phyloP scores from a whole-genome alignment of 1,284 basidiomycete species.

The Tetrapyrgos nigripes region DNA sequence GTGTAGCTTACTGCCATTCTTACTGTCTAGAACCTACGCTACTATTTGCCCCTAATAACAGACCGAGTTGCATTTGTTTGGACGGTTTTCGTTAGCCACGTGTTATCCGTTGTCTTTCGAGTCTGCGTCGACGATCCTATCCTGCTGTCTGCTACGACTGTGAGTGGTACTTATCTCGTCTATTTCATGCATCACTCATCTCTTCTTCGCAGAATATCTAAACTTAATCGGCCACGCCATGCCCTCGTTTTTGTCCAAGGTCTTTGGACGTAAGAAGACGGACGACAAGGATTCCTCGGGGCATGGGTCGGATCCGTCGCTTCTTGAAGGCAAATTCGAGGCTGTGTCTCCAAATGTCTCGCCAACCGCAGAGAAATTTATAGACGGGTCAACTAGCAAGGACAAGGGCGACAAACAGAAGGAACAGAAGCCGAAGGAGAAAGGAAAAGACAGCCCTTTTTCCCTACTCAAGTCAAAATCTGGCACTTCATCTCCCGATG shows the following conservation, averaged over 20 bases:
- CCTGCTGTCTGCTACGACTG: too few relatives aligned
- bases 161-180: too few relatives aligned
- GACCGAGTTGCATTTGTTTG: neutral
- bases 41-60: too few relatives aligned
- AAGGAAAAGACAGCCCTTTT: slow-evolving; percentile 34
- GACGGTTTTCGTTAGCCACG: neutral
- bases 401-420: slow-evolving; percentile 43
- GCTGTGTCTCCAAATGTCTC: slow-evolving; percentile 62
- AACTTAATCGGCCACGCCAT: slow-evolving; percentile 44
- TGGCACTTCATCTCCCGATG: slow-evolving; percentile 38
- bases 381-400: slow-evolving; percentile 29
- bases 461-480: slow-evolving; percentile 58
- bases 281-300: slow-evolving; percentile 50
- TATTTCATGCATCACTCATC: neutral
- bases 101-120: neutral
- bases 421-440: slow-evolving; percentile 41
- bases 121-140: too few relatives aligned
- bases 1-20: too few relatives aligned
- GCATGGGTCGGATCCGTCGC: slow-evolving; percentile 49
- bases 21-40: neutral
- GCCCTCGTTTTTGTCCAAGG: slow-evolving; percentile 79
- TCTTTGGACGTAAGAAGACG: slow-evolving; percentile 76
- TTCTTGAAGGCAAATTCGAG: slow-evolving; percentile 78
- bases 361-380: slow-evolving; percentile 52
- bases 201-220: slow-evolving; percentile 2